Evolutionary conservation across 495 filamentous ascomycete species (phyloP).

Genomic region (Talaromyces ruber): DNA sequence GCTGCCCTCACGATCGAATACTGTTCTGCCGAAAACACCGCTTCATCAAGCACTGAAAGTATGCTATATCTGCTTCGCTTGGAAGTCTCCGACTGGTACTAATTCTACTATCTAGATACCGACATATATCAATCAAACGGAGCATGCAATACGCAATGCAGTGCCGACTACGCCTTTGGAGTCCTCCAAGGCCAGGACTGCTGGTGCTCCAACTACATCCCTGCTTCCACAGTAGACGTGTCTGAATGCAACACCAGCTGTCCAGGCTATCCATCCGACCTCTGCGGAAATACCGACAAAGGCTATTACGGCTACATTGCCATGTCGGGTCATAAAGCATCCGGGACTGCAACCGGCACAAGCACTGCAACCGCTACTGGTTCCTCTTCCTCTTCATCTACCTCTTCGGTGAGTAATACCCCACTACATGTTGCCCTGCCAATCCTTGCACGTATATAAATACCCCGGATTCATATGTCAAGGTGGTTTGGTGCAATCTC

Average conservation of each 20-base stretch:
- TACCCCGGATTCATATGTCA: not conserved
- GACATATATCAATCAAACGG: slow-evolving; percentile 60
- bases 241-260: slow-evolving; percentile 48
- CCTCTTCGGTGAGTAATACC: slow-evolving; percentile 18
- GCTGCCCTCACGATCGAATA: slow-evolving; percentile 20
- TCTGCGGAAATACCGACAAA: slow-evolving; percentile 48
- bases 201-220: slow-evolving; percentile 71
- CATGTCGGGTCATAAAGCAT: slow-evolving; percentile 16
- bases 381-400: slow-evolving; percentile 13
- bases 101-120: slow-evolving; percentile 28
- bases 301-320: slow-evolving; percentile 53
- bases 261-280: slow-evolving; percentile 58
- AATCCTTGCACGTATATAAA: not conserved
- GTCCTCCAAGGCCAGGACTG: slow-evolving; percentile 55
- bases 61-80: slow-evolving; percentile 6
- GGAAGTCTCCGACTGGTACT: slow-evolving; percentile 1
- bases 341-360: slow-evolving; percentile 26
- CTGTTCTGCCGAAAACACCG: slow-evolving; percentile 43
- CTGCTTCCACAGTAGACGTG: slow-evolving; percentile 31
- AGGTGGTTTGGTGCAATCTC: slow-evolving; percentile 5
- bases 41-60: slow-evolving; percentile 22
- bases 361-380: slow-evolving; percentile 11
- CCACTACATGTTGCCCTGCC: not conserved
- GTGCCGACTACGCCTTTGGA: slow-evolving; percentile 53
- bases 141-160: slow-evolving; percentile 47